Base-by-base conservation (phyloP, 2,329 filamentous ascomycete genomes). In the Exophiala bonariae region DNA sequence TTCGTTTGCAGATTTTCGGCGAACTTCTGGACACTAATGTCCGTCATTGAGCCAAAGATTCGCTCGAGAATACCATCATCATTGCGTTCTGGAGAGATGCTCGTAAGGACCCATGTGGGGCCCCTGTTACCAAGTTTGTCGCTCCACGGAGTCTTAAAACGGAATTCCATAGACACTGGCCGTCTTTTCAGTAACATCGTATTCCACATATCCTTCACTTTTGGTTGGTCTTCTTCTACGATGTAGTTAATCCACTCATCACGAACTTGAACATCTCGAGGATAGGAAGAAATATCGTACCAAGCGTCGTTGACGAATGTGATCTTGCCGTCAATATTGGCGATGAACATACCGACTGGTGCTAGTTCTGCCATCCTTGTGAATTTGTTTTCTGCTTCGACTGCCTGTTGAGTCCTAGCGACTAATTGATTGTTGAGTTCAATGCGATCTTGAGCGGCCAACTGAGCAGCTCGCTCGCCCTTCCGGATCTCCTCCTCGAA, bases 1-100 rank as follows among this genome's bases (percentile, higher is more conserved):
- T 83, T 78, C 59, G 80, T 88, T 65, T 95, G 87, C 26, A 89
- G 82, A 37, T 85, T 83, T 65, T 95, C 89, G 1, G 89, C 88
- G 75, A 85, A 85, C 64, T 95, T 95, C 63, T 93, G 87, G 44
- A 86, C 81, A 14, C 86, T 89, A 55, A 95, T 95, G 61, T 95
- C 88, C 0, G 88, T 92, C 41, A 95, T 85, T 4, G 63, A 60
- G 3, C 77, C 77, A 52, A 80, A 79, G 10, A 79, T 71, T 45
- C 72, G 73, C 62, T 78, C 77, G 19, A 79, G 64, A 40, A 64
- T 66, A 2, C 75, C 76, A 42, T 72, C 67, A 10, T 70, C 65
- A 46, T 76, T 68, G 42, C 69, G 73, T 54, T 79, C 76, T 0
- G 77, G 76, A 38, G 76, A 79, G 1, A 73, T 75, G 39, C 68